These are phyloP conservation scores for Leptodermis oblonga DNA, from an alignment of 257 asterid species.

Conservation along the genomic window DNA sequence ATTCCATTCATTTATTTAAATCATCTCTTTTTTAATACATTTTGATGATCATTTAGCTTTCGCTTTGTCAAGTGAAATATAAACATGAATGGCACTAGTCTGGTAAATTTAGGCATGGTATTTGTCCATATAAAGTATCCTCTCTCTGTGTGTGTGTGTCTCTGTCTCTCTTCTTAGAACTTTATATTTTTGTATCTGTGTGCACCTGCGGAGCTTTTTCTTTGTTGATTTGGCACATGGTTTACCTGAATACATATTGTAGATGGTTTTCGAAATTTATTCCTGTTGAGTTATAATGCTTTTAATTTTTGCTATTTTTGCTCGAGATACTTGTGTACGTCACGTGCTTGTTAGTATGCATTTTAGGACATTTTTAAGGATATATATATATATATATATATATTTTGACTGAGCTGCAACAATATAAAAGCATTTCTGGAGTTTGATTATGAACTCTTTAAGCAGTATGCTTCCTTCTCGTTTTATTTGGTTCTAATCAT, in stretches of 20 bases:
- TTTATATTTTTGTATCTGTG: background rate
- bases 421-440: background rate
- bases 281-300: background rate
- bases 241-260: background rate
- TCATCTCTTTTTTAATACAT: background rate
- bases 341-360: background rate
- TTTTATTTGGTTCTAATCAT: background rate
- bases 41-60: slow-evolving; percentile 3
- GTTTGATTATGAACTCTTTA: background rate
- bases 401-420: background rate
- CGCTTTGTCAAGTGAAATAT: background rate
- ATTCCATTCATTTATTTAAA: background rate
- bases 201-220: background rate
- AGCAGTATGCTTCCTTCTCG: slow-evolving; percentile 1
- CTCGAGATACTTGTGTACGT: background rate
- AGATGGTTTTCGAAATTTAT: background rate
- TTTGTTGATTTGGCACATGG: background rate
- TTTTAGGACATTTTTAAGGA: background rate
- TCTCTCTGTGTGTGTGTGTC: background rate
- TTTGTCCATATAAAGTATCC: background rate
- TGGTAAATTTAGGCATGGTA: background rate
- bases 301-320: background rate
- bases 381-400: no score
- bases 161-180: background rate
- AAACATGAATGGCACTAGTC: background rate